These are phyloP conservation scores for Solanum appendiculatum DNA, from an alignment of 257 asterid species.

Conservation along the genomic window DNA sequence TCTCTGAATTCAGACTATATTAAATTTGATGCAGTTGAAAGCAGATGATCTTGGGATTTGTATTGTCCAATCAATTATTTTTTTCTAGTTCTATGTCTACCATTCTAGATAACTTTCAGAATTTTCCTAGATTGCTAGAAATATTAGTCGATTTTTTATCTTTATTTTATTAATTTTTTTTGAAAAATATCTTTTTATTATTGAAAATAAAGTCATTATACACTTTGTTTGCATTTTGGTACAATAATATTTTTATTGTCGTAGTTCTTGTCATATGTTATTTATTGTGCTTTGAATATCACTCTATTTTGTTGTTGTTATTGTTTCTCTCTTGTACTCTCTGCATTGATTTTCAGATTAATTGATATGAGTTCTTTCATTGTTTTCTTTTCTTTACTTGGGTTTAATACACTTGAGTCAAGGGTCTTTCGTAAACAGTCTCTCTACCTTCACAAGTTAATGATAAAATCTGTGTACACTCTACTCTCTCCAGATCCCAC, in stretches of 20 bases:
- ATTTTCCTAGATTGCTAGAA: not conserved
- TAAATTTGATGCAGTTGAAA: not conserved
- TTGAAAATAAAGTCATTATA: not conserved
- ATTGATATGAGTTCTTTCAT: too few species aligned
- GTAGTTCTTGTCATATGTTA: too few species aligned
- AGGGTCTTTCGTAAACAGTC: too few species aligned
- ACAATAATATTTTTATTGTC: not conserved
- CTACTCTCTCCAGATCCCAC: too few species aligned
- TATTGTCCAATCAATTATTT: not conserved
- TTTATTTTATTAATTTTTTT: not conserved
- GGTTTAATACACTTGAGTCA: too few species aligned
- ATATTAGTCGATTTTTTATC: not conserved
- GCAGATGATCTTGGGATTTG: not conserved
- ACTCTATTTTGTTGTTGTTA: too few species aligned
- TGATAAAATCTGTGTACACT: too few species aligned
- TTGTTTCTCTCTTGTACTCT: not conserved
- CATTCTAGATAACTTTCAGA: not conserved
- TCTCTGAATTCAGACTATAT: conserved; percentile 5
- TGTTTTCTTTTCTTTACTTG: too few species aligned
- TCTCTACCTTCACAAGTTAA: too few species aligned
- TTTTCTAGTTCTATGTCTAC: not conserved
- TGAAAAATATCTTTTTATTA: not conserved
- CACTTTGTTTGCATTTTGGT: not conserved
- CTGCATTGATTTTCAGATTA: too few species aligned
- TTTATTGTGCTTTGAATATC: too few species aligned